Conservation (phyloP, 352 stramenopile genomes). For the Pythium utonaiense region DNA sequence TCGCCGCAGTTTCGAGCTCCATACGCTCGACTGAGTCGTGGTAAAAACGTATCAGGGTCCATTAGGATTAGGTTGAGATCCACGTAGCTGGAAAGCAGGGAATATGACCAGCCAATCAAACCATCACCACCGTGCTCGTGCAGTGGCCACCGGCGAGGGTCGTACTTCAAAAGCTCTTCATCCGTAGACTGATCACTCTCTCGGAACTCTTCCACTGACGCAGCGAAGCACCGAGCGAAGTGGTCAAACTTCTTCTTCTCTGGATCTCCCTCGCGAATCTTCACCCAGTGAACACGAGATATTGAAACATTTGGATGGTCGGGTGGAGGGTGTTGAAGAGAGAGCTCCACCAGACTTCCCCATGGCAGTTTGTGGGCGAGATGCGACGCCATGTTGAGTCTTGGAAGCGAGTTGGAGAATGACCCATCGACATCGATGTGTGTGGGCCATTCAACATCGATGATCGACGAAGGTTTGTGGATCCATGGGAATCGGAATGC, state of each 20-base stretch:
- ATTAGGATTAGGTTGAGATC: conserved; percentile 32
- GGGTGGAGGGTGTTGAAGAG: neutral
- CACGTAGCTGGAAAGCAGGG: too few relatives aligned
- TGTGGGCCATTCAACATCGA: too few relatives aligned
- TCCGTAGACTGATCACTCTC: conserved; percentile 23
- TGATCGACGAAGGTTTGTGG: too few relatives aligned
- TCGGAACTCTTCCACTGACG: conserved; percentile 25
- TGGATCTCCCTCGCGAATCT: too few relatives aligned
- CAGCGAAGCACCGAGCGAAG: conserved; percentile 26
- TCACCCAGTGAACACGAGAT: too few relatives aligned
- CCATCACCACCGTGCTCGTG: too few relatives aligned
- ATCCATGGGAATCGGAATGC: too few relatives aligned
- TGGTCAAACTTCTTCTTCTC: conserved; percentile 26
- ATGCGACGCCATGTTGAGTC: conserved; percentile 25
- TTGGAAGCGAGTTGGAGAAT: neutral
- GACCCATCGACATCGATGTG: too few relatives aligned
- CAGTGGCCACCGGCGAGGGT: conserved; percentile 27
- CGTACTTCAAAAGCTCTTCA: conserved; percentile 23
- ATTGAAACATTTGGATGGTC: neutral
- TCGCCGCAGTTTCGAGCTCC: neutral
- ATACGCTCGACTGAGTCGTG: conserved; percentile 17
- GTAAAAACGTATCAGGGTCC: conserved; percentile 23
- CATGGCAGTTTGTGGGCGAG: conserved; percentile 30
- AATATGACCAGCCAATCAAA: too few relatives aligned
- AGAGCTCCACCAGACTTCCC: conserved; percentile 21